Conservation (phyloP, 176 grass and related monocot genomes). For the Oryza officinalis region DNA sequence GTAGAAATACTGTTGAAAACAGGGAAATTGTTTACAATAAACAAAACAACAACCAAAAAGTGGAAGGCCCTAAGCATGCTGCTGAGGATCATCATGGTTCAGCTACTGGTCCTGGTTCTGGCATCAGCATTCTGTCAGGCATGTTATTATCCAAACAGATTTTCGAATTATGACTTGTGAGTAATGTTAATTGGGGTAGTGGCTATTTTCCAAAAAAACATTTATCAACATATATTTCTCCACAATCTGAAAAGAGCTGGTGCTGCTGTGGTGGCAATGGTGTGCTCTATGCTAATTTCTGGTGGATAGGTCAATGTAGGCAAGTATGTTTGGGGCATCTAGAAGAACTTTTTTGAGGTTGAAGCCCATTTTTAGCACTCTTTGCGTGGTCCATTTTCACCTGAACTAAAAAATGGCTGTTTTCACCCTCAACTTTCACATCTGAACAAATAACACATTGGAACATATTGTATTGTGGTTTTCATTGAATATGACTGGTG, state of each 20-base stretch:
- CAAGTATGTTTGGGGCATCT: neutral
- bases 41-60: slow-evolving; percentile 26
- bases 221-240: neutral
- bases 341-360: neutral
- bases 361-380: neutral
- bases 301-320: neutral
- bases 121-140: slow-evolving; percentile 32
- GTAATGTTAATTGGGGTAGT: slow-evolving; percentile 3
- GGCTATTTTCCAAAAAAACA: slow-evolving; percentile 3
- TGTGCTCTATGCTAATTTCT: neutral
- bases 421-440: too few species aligned
- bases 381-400: too few species aligned
- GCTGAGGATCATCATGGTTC: slow-evolving; percentile 37
- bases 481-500: too few species aligned
- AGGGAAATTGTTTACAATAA: slow-evolving; percentile 28
- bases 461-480: too few species aligned
- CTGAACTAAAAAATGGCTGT: too few species aligned
- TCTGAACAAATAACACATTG: too few species aligned
- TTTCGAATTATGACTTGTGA: neutral
- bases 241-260: neutral
- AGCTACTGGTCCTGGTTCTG: slow-evolving; percentile 35
- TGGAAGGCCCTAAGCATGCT: slow-evolving; percentile 15
- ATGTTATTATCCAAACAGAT: slow-evolving; percentile 20
- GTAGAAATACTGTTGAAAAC: slow-evolving; percentile 36
- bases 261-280: neutral